These are phyloP conservation scores for Colletotrichum scovillei DNA, from an alignment of 2,329 filamentous ascomycete species.

Conservation along the genomic window DNA sequence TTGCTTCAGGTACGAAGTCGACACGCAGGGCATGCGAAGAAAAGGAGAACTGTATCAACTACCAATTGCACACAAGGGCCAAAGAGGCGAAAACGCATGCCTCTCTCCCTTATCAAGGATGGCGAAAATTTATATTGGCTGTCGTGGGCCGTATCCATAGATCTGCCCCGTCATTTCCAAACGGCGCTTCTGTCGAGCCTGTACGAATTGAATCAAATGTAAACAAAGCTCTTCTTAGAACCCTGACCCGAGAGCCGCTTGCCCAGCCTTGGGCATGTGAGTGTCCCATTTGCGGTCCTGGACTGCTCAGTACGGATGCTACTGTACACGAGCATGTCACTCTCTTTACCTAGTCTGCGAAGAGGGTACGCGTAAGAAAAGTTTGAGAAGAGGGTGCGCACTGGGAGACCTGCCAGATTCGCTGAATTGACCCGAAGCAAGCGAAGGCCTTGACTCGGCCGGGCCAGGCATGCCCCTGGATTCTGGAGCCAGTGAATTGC, in stretches of 20 bases:
- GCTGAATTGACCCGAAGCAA: conserved; percentile 16
- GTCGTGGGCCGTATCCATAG: conserved; percentile 25
- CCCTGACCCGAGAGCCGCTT: conserved; percentile 2
- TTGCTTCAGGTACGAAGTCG: conserved; percentile 10
- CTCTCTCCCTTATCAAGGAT: conserved; percentile 22
- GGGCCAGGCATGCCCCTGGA: conserved; percentile 18
- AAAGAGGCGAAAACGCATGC: not conserved
- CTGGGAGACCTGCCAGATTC: conserved; percentile 14
- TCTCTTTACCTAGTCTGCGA: not conserved
- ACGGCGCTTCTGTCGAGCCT: conserved; percentile 10
- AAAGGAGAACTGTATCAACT: not conserved
- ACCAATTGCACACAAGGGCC: not conserved
- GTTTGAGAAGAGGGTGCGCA: not conserved
- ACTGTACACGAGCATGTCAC: not conserved
- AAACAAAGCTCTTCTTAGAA: not conserved
- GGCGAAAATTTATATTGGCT: conserved; percentile 29
- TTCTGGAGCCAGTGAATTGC: conserved; percentile 15
- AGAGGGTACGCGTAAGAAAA: not conserved
- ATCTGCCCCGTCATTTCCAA: conserved; percentile 31
- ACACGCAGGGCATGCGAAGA: conserved; percentile 3
- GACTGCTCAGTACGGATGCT: not conserved
- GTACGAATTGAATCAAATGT: not conserved
- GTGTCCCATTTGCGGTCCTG: not conserved
- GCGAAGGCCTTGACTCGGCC: conserved; percentile 30
- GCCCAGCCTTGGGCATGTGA: not conserved